These are phyloP conservation scores for Spergularia marina DNA, from an alignment of 148 eudicot genomes.

Conservation along the genomic window DNA sequence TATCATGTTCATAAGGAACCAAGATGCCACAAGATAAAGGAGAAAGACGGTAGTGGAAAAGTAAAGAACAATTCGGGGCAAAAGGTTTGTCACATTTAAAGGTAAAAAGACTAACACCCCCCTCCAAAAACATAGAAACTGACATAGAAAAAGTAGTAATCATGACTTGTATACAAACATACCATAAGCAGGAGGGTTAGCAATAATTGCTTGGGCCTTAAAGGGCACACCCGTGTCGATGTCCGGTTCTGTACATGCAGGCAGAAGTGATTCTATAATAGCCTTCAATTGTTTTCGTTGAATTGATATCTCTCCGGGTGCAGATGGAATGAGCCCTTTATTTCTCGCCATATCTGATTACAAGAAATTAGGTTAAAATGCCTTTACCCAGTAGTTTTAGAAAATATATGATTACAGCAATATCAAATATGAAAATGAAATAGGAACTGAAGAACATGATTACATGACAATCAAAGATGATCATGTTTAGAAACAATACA, in stretches of 20 bases:
- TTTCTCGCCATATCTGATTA: slow-evolving; percentile 44
- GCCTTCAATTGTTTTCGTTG: slow-evolving; percentile 42
- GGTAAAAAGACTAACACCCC: not conserved
- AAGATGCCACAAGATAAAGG: no score
- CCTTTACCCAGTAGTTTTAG: slow-evolving; percentile 3
- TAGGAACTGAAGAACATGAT: not conserved
- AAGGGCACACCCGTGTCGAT: slow-evolving; percentile 31
- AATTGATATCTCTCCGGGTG: slow-evolving; percentile 38
- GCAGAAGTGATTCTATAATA: slow-evolving; percentile 39
- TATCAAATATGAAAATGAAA: not conserved
- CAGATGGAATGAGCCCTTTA: slow-evolving; percentile 46
- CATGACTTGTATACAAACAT: slow-evolving; percentile 22
- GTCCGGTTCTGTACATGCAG: slow-evolving; percentile 44
- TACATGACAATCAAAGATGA: not conserved
- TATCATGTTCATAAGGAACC: no score
- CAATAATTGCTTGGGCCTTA: slow-evolving; percentile 41
- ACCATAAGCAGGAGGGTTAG: slow-evolving; percentile 52
- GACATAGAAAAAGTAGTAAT: not conserved
- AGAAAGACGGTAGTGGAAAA: not conserved
- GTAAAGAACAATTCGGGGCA: no score
- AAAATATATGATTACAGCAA: slow-evolving; percentile 3
- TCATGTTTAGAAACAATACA: not conserved
- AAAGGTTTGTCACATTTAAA: not conserved
- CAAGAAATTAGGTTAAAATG: slow-evolving; percentile 4
- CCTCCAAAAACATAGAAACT: not conserved